phyloP scores from a whole-genome alignment of 2,329 filamentous ascomycete species.

The Pseudogymnoascus sp. region DNA sequence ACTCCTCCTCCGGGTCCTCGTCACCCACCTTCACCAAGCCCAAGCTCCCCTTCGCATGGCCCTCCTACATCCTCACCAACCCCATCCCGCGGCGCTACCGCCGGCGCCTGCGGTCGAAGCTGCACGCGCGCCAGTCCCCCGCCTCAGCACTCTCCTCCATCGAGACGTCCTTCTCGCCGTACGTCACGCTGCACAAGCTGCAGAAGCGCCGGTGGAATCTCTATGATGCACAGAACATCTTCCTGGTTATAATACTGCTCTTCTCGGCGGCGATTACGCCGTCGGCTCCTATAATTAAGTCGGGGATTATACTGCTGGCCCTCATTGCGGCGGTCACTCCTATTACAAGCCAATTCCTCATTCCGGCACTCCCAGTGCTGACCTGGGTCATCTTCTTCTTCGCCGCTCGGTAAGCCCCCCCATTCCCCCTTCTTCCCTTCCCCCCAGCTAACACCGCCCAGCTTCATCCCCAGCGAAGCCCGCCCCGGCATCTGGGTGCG shows the following conservation, averaged over 20 bases:
- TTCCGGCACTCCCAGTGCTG: slow-evolving; percentile 77
- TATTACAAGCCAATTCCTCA: slow-evolving; percentile 80
- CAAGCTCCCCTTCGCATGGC: slow-evolving; percentile 35
- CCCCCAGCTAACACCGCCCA: slow-evolving; percentile 30
- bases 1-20: neutral
- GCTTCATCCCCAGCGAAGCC: slow-evolving; percentile 82
- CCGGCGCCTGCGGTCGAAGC: slow-evolving; percentile 58
- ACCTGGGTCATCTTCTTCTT: slow-evolving; percentile 89
- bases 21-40: slow-evolving; percentile 25
- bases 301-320: slow-evolving; percentile 57
- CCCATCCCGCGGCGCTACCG: slow-evolving; percentile 57
- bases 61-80: slow-evolving; percentile 34
- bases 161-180: slow-evolving; percentile 73
- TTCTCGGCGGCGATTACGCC: slow-evolving; percentile 81
- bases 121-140: slow-evolving; percentile 56
- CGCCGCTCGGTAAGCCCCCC: slow-evolving; percentile 68
- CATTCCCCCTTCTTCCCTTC: neutral
- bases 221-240: slow-evolving; percentile 77
- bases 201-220: slow-evolving; percentile 71
- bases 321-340: slow-evolving; percentile 68
- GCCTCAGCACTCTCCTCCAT: slow-evolving; percentile 66
- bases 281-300: slow-evolving; percentile 66
- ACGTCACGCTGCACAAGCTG: slow-evolving; percentile 67
- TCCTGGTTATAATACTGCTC: slow-evolving; percentile 64
- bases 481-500: slow-evolving; percentile 93